These are phyloP conservation scores for Citrus medica DNA, from an alignment of 345 rosid species.

Conservation along the genomic window DNA sequence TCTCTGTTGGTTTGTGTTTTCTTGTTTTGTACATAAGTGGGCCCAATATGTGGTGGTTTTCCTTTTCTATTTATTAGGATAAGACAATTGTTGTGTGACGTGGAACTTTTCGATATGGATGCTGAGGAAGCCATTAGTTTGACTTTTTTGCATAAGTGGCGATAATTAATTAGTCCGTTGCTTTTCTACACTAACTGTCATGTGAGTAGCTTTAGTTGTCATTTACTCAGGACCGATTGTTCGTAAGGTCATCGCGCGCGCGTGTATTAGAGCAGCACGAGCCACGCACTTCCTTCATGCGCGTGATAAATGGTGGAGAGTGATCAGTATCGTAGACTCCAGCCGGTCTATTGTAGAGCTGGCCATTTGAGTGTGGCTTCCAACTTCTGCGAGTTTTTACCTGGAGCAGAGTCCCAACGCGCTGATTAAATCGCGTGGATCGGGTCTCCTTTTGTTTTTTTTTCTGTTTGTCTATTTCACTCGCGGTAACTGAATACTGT, in stretches of 20 bases:
- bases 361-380: too few species aligned
- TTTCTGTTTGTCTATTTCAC: background rate
- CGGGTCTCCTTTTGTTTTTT: background rate
- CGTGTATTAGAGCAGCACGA: background rate
- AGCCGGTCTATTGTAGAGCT: background rate
- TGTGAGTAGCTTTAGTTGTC: conserved; percentile 19
- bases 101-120: background rate
- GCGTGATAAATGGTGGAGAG: background rate
- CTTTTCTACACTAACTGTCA: conserved; percentile 17
- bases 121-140: background rate
- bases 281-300: background rate
- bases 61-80: conserved; percentile 1
- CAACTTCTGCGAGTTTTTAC: background rate
- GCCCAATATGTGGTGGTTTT: background rate
- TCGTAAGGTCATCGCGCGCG: too few species aligned
- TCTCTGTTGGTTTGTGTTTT: background rate
- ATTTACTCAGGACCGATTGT: conserved; percentile 5
- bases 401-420: background rate
- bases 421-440: background rate
- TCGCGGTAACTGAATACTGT: background rate
- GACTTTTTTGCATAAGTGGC: conserved; percentile 21
- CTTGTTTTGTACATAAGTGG: background rate
- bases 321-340: background rate
- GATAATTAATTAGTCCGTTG: conserved; percentile 1
- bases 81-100: conserved; percentile 19